Conservation (phyloP, 2,329 filamentous ascomycete genomes). For the Kalmusia sp. region DNA sequence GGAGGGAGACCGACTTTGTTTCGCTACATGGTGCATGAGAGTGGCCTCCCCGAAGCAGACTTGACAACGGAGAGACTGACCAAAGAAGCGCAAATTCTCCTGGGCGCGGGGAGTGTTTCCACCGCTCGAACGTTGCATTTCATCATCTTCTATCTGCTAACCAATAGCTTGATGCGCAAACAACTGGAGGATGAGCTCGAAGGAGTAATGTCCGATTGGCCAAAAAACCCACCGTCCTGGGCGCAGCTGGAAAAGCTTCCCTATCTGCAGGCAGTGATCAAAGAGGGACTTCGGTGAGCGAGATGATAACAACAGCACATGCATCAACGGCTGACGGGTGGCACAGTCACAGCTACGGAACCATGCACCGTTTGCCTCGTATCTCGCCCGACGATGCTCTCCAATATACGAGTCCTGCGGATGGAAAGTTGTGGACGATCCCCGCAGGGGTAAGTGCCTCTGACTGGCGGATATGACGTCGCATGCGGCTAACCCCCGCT, state of each 20-base stretch:
- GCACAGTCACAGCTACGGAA: conserved; percentile 27
- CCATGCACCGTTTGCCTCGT: conserved; percentile 22
- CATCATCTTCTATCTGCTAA: conserved; percentile 13
- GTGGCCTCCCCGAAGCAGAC: conserved; percentile 23
- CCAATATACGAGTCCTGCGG: no score
- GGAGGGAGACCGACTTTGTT: conserved; percentile 28
- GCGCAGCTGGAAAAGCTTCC: conserved; percentile 18
- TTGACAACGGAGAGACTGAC: conserved; percentile 19
- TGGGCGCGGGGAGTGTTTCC: conserved; percentile 14
- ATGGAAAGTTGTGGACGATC: conserved; percentile 15
- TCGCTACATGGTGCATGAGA: conserved; percentile 35
- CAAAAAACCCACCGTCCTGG: conserved; percentile 9
- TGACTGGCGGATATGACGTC: no score
- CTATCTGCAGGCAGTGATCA: conserved; percentile 16
- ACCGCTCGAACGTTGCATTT: conserved; percentile 15
- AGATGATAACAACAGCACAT: neutral
- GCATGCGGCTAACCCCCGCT: no score
- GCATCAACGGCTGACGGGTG: no score
- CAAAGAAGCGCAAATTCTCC: conserved; percentile 33
- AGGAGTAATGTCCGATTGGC: conserved; percentile 9
- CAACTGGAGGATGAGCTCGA: conserved; percentile 11
- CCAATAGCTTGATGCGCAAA: neutral
- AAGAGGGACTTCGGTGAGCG: conserved; percentile 25
- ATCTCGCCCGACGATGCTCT: conserved; percentile 18
- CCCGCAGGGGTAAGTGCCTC: conserved; percentile 15